Conservation (phyloP, 139 green algal species). For the Tetraselmis striata region DNA sequence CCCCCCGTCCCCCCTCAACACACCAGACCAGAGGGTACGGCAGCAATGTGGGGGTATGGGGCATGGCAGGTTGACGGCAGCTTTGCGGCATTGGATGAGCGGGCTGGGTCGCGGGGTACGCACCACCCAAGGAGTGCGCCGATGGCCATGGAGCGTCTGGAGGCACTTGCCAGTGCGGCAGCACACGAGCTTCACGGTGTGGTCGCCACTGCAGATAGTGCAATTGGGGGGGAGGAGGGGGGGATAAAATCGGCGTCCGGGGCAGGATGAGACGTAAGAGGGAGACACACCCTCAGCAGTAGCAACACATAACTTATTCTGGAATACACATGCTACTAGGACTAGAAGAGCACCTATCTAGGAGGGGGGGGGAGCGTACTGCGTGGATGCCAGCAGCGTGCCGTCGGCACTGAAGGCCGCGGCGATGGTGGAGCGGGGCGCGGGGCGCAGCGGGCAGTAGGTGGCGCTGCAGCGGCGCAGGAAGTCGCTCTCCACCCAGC, state of each 20-base stretch:
- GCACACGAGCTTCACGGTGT: slow-evolving; percentile 84
- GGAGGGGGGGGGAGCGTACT: slow-evolving; percentile 65
- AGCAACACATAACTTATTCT: not conserved
- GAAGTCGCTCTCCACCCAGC: slow-evolving; percentile 60
- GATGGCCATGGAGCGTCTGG: slow-evolving; percentile 59
- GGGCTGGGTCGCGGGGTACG: too few species aligned
- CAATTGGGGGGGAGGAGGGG: too few species aligned
- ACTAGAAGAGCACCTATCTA: too few species aligned
- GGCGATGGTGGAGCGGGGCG: slow-evolving; percentile 82
- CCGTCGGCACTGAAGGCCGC: slow-evolving; percentile 74
- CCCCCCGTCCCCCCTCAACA: too few species aligned
- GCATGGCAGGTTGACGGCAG: too few species aligned
- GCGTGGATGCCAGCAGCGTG: slow-evolving; percentile 69
- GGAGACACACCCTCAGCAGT: not conserved
- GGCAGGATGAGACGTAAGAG: too few species aligned
- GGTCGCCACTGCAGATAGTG: slow-evolving; percentile 64
- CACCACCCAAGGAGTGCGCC: slow-evolving; percentile 84
- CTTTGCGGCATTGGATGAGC: too few species aligned
- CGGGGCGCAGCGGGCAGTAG: slow-evolving; percentile 58
- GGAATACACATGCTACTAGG: not conserved
- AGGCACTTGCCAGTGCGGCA: slow-evolving; percentile 47
- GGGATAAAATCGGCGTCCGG: too few species aligned
- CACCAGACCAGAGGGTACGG: too few species aligned
- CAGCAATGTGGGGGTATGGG: too few species aligned
- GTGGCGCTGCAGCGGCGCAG: slow-evolving; percentile 38